Evolutionary conservation across 768 basidiomycete genomes (phyloP), one percentile per base, ranked within the genome.

Genomic region (Suillus lakei): DNA sequence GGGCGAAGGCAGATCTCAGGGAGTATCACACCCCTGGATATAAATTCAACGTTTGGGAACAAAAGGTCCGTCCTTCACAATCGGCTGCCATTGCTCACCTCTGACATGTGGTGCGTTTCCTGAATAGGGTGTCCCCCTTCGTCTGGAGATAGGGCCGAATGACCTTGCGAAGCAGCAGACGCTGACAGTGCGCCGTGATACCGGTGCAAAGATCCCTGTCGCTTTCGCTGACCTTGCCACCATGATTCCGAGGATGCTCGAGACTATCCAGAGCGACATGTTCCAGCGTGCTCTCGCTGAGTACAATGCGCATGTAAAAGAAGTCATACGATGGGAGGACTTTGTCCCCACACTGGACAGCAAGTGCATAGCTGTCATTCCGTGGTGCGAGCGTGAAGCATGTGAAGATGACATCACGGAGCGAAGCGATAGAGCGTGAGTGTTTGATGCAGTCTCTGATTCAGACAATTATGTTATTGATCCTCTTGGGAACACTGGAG

Each of bases 401-500:
- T 99, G 98, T 73, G 98, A 99, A 78, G 97, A 99, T 75, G 93
- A 96, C 72, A 98, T 99, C 84, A 99, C 99, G 83, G 95, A 99
- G 72, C 85, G 93, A 67, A 94, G 91, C 74, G 94, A 88, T 64
- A 83, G 88, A 76, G 87, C 91, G 93, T 96, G 78, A 83, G 69
- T 72, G 68, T 66, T 64, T 50, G 39, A 26, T 59, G 38, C 54
- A 48, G 54, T 62, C 34, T 28, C 61, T 39, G 15, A 30, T 43
- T 3, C 12, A 10, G 39, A 21, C 26, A 6, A 21, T 10, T 21
- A 30, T 18, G 28, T 30, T 28, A 15, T 51, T 51, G 26, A 54
- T 32, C 23, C 32, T 44, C 43, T 61, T 46, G 62, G 13, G n/a
- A 34, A 51, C 36, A 18, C 21, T 21, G 34, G 50, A 2, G 18